Percentiles rank a stretch among this genome's conserved stretches.
phyloP scores from a whole-genome alignment of 1,284 basidiomycete species.

The Chiua sp. region DNA sequence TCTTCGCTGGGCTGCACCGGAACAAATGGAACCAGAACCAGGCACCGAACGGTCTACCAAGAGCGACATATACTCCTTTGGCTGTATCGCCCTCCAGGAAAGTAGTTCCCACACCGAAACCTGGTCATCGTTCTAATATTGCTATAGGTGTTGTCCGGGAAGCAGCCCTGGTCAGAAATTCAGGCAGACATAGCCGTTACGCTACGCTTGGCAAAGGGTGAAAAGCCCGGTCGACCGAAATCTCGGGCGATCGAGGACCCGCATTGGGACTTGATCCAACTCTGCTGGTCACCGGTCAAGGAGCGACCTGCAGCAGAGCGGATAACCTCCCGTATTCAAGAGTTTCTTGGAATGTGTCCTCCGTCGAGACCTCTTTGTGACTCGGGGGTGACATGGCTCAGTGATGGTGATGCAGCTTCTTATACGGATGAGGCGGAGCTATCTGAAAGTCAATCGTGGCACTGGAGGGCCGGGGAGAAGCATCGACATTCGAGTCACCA shows the following conservation, averaged over 20 bases:
- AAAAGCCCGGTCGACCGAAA: slow-evolving; percentile 10
- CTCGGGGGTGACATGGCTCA: not conserved
- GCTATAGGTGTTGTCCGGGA: slow-evolving; percentile 11
- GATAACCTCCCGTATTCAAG: not conserved
- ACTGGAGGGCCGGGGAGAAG: too few species aligned
- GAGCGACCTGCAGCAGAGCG: slow-evolving; percentile 6
- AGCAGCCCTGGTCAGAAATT: slow-evolving; percentile 17
- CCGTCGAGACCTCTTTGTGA: not conserved
- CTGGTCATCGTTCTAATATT: too few species aligned
- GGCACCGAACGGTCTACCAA: not conserved
- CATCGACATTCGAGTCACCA: too few species aligned
- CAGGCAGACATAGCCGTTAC: slow-evolving; percentile 9
- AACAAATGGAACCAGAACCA: slow-evolving; percentile 7
- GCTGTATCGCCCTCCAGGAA: slow-evolving; percentile 11
- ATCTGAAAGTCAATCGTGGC: too few species aligned
- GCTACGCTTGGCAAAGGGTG: slow-evolving; percentile 6
- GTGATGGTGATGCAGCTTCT: not conserved
- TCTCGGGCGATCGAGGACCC: slow-evolving; percentile 8
- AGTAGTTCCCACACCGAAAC: not conserved
- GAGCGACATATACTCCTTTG: slow-evolving; percentile 23
- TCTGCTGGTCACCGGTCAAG: slow-evolving; percentile 10
- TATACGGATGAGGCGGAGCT: too few species aligned
- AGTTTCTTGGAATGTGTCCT: not conserved
- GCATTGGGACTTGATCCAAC: slow-evolving; percentile 17
- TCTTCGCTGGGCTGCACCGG: slow-evolving; percentile 17